These are phyloP conservation scores for Rhizomucor pusillus DNA, from an alignment of 371 early-diverging fungal species.

Conservation along the genomic window DNA sequence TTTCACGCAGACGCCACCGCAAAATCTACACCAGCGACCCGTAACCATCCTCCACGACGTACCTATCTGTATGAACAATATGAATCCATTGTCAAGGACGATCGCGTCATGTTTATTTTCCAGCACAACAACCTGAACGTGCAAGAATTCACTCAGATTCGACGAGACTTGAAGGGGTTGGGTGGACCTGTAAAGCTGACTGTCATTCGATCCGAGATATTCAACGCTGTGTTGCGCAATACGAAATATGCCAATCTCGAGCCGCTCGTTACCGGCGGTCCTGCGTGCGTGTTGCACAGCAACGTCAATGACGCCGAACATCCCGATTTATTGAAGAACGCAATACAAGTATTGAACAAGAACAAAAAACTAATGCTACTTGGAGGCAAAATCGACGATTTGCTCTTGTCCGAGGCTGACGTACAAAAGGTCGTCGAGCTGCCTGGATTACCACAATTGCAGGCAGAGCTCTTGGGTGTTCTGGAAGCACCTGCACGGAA, in stretches of 20 bases:
- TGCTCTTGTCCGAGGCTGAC: conserved; percentile 51
- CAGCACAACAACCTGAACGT: conserved; percentile 72
- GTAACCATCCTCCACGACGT: conserved; percentile 42
- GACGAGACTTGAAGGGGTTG: conserved; percentile 47
- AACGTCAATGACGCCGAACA: conserved; percentile 36
- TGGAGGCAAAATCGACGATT: conserved; percentile 62
- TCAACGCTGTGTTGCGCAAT: conserved; percentile 49
- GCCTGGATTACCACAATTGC: conserved; percentile 52
- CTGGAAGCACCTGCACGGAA: conserved; percentile 58
- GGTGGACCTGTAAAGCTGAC: conserved; percentile 34
- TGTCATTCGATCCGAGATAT: conserved; percentile 54
- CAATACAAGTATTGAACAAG: conserved; percentile 49
- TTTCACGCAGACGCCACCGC: too few relatives aligned
- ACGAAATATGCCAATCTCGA: conserved; percentile 58
- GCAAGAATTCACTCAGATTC: conserved; percentile 54
- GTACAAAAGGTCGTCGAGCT: conserved; percentile 55
- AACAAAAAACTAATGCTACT: conserved; percentile 62
- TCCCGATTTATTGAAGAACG: conserved; percentile 44
- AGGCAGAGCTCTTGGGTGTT: conserved; percentile 57
- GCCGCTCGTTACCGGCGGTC: conserved; percentile 51
- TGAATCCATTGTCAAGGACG: conserved; percentile 42
- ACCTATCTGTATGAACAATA: conserved; percentile 55
- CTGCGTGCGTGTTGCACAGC: conserved; percentile 55
- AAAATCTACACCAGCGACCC: too few relatives aligned
- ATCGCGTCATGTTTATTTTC: conserved; percentile 58